Conservation (phyloP, 352 stramenopile genomes). For the Thraustochytrium sp. region DNA sequence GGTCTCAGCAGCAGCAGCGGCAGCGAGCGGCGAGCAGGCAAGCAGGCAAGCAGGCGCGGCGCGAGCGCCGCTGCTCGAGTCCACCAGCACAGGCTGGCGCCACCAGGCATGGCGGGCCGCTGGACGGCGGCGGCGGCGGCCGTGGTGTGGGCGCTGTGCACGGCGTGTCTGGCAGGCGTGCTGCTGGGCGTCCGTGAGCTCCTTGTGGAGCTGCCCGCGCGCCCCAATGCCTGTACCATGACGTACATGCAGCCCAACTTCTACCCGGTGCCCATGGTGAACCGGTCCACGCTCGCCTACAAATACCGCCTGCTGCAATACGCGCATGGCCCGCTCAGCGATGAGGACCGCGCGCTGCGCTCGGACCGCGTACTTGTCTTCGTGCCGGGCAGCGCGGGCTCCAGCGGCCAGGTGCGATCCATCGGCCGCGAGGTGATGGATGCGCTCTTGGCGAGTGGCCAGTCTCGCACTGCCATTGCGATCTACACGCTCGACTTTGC, state of each 20-base stretch:
- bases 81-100: too few relatives aligned
- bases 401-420: constrained; percentile 15
- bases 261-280: constrained; percentile 21
- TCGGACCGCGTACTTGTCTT: not conserved
- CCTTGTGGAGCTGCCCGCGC: not conserved
- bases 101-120: not conserved
- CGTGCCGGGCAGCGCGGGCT: constrained; percentile 15
- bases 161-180: not conserved
- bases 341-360: not conserved
- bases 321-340: not conserved
- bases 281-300: constrained; percentile 25
- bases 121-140: not conserved
- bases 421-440: constrained; percentile 24
- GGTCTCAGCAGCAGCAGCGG: too few relatives aligned
- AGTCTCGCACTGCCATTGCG: not conserved
- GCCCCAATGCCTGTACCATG: constrained; percentile 11
- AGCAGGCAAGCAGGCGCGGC: too few relatives aligned
- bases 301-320: constrained; percentile 26
- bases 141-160: not conserved
- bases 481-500: constrained; percentile 35
- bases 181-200: not conserved
- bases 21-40: too few relatives aligned
- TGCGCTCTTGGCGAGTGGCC: not conserved
- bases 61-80: too few relatives aligned
- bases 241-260: constrained; percentile 39